Evolutionary conservation across 139 green algal species (phyloP).

Genomic region (Volvox africanus): DNA sequence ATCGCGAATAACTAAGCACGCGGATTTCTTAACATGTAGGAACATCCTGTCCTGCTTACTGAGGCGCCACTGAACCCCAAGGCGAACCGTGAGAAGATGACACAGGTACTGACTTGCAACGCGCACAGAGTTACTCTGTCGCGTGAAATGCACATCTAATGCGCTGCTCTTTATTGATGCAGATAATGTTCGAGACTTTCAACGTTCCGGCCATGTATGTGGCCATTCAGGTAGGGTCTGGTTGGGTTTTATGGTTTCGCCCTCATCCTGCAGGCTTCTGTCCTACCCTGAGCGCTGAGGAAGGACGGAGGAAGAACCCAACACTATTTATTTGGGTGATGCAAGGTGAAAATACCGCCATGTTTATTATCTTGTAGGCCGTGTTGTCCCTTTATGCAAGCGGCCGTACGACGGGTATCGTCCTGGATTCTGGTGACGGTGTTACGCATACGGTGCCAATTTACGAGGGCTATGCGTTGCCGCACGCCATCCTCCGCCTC

Average conservation of each 20-base stretch:
- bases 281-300: too few relatives aligned
- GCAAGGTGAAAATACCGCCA: too few relatives aligned
- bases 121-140: background rate
- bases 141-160: too few relatives aligned
- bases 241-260: background rate
- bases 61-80: slow-evolving; percentile 99
- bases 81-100: slow-evolving; percentile 96
- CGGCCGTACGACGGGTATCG: slow-evolving; percentile 98
- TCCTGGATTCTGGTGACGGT: slow-evolving; percentile 97
- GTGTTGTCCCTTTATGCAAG: slow-evolving; percentile 98
- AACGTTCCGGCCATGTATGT: slow-evolving; percentile 88
- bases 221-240: slow-evolving; percentile 79
- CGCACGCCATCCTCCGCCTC: slow-evolving; percentile 96
- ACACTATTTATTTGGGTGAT: too few relatives aligned
- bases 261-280: too few relatives aligned
- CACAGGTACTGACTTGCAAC: slow-evolving; percentile 58
- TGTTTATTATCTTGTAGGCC: slow-evolving; percentile 77
- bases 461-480: slow-evolving; percentile 98
- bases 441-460: slow-evolving; percentile 98
- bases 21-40: slow-evolving; percentile 54
- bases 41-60: slow-evolving; percentile 99
- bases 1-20: too few relatives aligned
- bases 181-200: slow-evolving; percentile 99
- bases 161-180: background rate
- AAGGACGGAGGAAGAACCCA: too few relatives aligned